Conservation (phyloP, 1,139 yeast genomes). For the Blastobotrys elegans region DNA sequence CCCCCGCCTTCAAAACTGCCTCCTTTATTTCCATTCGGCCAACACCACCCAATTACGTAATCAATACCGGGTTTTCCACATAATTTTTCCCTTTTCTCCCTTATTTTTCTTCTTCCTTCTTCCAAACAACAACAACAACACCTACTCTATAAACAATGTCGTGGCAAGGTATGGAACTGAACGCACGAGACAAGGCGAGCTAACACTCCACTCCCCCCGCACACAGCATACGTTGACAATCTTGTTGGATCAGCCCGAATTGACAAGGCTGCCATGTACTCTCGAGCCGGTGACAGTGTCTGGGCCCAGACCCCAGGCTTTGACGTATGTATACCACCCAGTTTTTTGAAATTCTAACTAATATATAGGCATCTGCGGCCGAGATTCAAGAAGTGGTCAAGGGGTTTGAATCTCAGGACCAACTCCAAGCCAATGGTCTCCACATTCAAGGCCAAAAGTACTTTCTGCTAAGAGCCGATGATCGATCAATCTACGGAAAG, state of each 20-base stretch:
- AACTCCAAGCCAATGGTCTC: conserved; percentile 78
- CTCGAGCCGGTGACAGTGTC: conserved; percentile 88
- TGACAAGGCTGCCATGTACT: conserved; percentile 89
- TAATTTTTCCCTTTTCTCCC: conserved; percentile 4
- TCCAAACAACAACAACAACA: not conserved
- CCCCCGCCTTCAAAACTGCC: too few relatives aligned
- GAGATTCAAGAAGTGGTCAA: conserved; percentile 72
- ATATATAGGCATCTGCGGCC: conserved; percentile 39
- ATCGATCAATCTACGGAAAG: conserved; percentile 90
- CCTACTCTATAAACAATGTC: conserved; percentile 6
- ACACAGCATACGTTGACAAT: conserved; percentile 85
- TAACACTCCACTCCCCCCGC: not conserved
- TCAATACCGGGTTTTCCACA: too few relatives aligned
- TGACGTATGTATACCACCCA: conserved; percentile 43
- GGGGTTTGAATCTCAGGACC: conserved; percentile 77
- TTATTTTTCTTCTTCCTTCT: not conserved
- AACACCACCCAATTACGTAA: too few relatives aligned
- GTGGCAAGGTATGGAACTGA: conserved; percentile 9
- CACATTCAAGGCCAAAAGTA: conserved; percentile 83
- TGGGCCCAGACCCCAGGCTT: conserved; percentile 87
- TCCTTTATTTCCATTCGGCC: conserved; percentile 4
- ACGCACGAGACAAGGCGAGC: too few relatives aligned
- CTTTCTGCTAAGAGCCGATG: conserved; percentile 85
- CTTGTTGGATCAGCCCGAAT: conserved; percentile 78
- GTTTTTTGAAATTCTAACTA: conserved; percentile 9